Percentiles rank a stretch among this genome's conserved stretches.
Conservation (phyloP, 2,329 filamentous ascomycete species). For the Pseudogymnoascus sp. region DNA sequence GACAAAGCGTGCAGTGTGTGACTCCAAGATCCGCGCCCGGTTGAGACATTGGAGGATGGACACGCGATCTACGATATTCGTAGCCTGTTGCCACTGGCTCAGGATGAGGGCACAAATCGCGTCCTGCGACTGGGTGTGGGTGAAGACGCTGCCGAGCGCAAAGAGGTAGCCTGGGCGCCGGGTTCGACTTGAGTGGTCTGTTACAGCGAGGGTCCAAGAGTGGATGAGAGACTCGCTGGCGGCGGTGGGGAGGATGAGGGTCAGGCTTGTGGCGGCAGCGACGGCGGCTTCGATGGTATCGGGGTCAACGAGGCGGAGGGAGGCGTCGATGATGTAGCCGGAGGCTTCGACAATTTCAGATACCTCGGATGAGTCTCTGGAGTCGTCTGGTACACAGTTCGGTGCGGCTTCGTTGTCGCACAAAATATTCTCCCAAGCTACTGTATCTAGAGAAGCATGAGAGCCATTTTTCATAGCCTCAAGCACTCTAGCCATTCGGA, state of each 20-base stretch:
- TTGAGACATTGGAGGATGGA: slow-evolving; percentile 49
- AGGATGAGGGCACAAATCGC: slow-evolving; percentile 37
- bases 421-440: neutral
- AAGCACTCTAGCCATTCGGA: slow-evolving; percentile 25
- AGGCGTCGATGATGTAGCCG: slow-evolving; percentile 22
- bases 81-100: slow-evolving; percentile 45
- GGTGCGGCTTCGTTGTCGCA: neutral
- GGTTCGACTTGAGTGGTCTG: slow-evolving; percentile 24
- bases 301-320: slow-evolving; percentile 43
- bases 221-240: slow-evolving; percentile 35
- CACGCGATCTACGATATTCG: slow-evolving; percentile 44
- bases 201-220: slow-evolving; percentile 41
- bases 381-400: neutral
- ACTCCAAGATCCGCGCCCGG: slow-evolving; percentile 33
- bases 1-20: slow-evolving; percentile 14
- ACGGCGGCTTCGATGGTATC: slow-evolving; percentile 44
- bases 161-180: slow-evolving; percentile 36
- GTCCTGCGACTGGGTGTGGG: slow-evolving; percentile 7
- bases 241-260: slow-evolving; percentile 36
- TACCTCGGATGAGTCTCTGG: neutral
- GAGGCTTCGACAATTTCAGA: neutral
- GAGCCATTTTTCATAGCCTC: neutral
- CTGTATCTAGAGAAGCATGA: neutral
- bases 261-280: slow-evolving; percentile 42
- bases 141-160: slow-evolving; percentile 32